phyloP scores from a whole-genome alignment of 202 grass and related monocot genomes.

The Alloteropsis angusta region DNA sequence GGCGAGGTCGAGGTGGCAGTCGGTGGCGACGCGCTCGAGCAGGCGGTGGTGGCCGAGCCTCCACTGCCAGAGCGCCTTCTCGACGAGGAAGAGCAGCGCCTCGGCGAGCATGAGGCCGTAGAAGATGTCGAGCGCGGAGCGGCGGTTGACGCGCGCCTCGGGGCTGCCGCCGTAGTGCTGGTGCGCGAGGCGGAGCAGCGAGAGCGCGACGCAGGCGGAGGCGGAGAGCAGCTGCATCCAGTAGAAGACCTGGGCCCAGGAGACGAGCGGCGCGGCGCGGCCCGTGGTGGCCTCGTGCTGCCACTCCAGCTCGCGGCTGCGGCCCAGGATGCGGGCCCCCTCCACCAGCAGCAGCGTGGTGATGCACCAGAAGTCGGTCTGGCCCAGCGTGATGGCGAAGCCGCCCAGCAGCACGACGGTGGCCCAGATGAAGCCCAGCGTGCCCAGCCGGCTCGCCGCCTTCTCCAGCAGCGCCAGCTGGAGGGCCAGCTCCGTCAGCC shows the following conservation, averaged over 20 bases:
- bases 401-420: constrained; percentile 67
- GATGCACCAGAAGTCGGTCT: constrained; percentile 67
- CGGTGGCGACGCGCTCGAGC: constrained; percentile 31
- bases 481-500: constrained; percentile 36
- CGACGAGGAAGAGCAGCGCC: constrained; percentile 52
- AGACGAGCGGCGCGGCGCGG: constrained; percentile 5
- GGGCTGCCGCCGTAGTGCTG: constrained; percentile 39
- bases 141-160: constrained; percentile 36
- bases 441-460: constrained; percentile 60
- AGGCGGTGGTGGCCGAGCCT: constrained; percentile 27
- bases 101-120: constrained; percentile 58
- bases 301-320: constrained; percentile 72
- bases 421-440: constrained; percentile 66
- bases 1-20: constrained; percentile 43
- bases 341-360: constrained; percentile 49
- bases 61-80: constrained; percentile 63
- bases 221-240: constrained; percentile 48
- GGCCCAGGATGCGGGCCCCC: constrained; percentile 50
- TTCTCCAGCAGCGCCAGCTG: constrained; percentile 65
- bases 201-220: constrained; percentile 35
- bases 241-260: constrained; percentile 22
- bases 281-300: constrained; percentile 55
- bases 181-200: constrained; percentile 36
- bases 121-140: constrained; percentile 57
- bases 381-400: constrained; percentile 43